These are phyloP conservation scores for Euphorbia celastroides DNA, from an alignment of 441 rosid genomes.

Conservation along the genomic window DNA sequence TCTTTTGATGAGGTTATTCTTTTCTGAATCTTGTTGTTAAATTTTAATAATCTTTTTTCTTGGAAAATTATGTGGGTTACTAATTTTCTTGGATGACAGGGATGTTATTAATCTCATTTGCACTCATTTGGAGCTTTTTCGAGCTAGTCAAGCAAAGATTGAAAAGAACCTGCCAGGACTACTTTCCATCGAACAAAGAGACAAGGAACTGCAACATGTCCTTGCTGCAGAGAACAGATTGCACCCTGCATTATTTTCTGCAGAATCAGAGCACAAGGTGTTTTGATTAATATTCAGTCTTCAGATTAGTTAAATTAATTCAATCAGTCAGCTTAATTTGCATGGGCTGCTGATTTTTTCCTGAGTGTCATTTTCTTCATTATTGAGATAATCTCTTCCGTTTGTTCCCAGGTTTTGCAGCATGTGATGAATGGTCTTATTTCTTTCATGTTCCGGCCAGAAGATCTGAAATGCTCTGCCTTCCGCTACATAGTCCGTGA, in stretches of 20 bases:
- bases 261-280: slow-evolving; percentile 97
- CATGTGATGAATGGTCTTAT: slow-evolving; percentile 83
- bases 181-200: slow-evolving; percentile 54
- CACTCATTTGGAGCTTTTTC: slow-evolving; percentile 82
- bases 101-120: slow-evolving; percentile 75
- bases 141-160: slow-evolving; percentile 66
- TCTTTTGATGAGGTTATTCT: slow-evolving; percentile 70
- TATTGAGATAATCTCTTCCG: slow-evolving; percentile 12
- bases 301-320: slow-evolving; percentile 2
- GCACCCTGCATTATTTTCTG: slow-evolving; percentile 95
- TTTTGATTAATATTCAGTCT: slow-evolving; percentile 12
- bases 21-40: slow-evolving; percentile 6
- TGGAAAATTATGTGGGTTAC: slow-evolving; percentile 21
- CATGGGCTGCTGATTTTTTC: slow-evolving; percentile 10
- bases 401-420: slow-evolving; percentile 78
- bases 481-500: slow-evolving; percentile 79
- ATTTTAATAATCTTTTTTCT: background rate
- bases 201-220: slow-evolving; percentile 55
- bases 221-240: slow-evolving; percentile 76
- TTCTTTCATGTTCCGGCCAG: slow-evolving; percentile 71
- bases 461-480: slow-evolving; percentile 82
- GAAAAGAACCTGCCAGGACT: slow-evolving; percentile 42
- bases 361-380: slow-evolving; percentile 12
- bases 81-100: slow-evolving; percentile 54
- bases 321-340: background rate